Percentiles rank a stretch among this genome's conserved stretches.
Conservation (phyloP, 768 basidiomycete species). For the Termitomyces sp. region DNA sequence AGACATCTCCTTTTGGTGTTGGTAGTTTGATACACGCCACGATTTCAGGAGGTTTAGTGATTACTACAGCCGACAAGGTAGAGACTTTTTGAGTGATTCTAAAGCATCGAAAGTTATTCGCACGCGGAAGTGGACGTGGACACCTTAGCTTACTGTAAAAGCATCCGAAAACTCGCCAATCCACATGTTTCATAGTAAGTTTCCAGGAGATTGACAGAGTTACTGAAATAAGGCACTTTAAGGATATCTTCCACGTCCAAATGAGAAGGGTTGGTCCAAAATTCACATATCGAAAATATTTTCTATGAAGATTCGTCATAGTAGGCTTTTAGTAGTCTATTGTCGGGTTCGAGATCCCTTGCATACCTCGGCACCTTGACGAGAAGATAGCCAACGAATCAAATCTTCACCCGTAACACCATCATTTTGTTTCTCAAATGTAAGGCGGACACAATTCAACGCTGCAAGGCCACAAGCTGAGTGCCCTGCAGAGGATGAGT, state of each 20-base stretch:
- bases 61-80: constrained; percentile 39
- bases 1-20: constrained; percentile 33
- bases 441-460: constrained; percentile 57
- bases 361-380: constrained; percentile 34
- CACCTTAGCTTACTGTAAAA: constrained; percentile 26
- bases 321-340: neutral
- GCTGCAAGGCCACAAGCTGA: constrained; percentile 67
- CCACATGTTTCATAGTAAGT: constrained; percentile 36
- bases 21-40: constrained; percentile 46
- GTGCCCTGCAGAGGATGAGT: constrained; percentile 27
- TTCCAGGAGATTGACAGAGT: constrained; percentile 30
- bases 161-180: constrained; percentile 20
- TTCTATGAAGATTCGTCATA: constrained; percentile 34
- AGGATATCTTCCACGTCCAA: constrained; percentile 57
- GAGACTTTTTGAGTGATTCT: constrained; percentile 26
- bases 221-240: constrained; percentile 44
- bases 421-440: constrained; percentile 34
- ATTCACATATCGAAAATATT: constrained; percentile 51
- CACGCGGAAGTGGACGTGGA: constrained; percentile 18
- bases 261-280: constrained; percentile 51
- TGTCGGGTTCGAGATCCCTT: neutral
- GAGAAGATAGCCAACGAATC: constrained; percentile 29
- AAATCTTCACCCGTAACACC: constrained; percentile 28
- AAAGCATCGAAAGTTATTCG: neutral
- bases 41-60: constrained; percentile 74